Evolutionary conservation across 164 flowering plant species (phyloP), one percentile per base, ranked within the genome.

Genomic region (Sextonia rubra): DNA sequence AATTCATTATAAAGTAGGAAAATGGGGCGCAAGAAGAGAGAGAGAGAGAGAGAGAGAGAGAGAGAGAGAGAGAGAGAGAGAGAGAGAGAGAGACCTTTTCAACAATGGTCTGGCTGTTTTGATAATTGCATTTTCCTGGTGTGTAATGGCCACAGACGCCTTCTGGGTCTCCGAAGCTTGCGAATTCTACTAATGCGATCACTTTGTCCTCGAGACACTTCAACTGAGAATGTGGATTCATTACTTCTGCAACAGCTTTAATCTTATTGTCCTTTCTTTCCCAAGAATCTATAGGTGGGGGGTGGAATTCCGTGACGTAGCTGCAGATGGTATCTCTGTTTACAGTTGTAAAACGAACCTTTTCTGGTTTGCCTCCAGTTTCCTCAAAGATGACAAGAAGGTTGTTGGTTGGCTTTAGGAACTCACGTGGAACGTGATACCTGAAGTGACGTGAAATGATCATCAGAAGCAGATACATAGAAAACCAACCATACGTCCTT

Each of bases 361-460:
- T 60, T 5, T 80, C 74, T 6, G 90, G 88, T 72, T 82, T 68
- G 14, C 88, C 90, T 37, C 86, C 86, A 25, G 81, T 79, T 75
- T 95, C 99, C 72, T 95, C 99, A 15, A 93, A 74, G 3, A 96
- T n/a, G 3, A 93, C 95, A 60, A 96, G 63, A 0, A 93, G 83
- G 76, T 96, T 96, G 24, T 80, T 78, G 2, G 66, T 71, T 61
- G 95, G 86, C 86, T 91, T 96, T 66, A 93, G 60, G 82, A 72
- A 91, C 0, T 87, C 20, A 74, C 99, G 86, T 55, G 99, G 99
- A 15, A 93, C 66, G 47, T 93, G 97, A 77, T 91, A 94, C 82
- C 97, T 91, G 79, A 44, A 77, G 44, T 9, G 18, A 18, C n/a
- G 24, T 68, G 24, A 37, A 20, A 25, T 7, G 48, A n/a, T 24